Conservation (phyloP, 305 asterid species). For the Solanum hybrid region DNA sequence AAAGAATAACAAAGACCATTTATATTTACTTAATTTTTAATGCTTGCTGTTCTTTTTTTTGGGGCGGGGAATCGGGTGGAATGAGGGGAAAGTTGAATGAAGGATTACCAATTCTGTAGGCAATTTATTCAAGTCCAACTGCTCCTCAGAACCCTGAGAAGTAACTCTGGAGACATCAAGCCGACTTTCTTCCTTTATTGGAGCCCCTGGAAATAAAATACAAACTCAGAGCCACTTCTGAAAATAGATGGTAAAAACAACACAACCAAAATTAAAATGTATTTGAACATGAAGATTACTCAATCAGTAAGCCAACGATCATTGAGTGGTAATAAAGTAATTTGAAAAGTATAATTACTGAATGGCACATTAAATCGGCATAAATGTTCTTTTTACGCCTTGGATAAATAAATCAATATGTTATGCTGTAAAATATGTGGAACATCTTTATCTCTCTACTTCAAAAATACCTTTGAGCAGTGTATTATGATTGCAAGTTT, state of each 20-base stretch:
- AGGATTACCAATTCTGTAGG: neutral
- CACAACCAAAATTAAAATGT: neutral
- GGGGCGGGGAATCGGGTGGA: neutral
- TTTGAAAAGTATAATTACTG: neutral
- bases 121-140: slow-evolving; percentile 6
- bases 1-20: neutral
- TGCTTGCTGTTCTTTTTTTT: neutral
- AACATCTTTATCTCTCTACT: neutral
- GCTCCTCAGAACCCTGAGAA: neutral
- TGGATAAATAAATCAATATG: neutral
- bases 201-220: neutral
- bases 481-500: neutral
- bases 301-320: neutral
- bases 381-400: neutral
- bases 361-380: neutral
- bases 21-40: neutral
- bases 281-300: neutral
- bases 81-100: neutral
- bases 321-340: neutral
- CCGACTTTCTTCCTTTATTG: neutral
- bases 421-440: neutral
- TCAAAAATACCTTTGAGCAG: neutral
- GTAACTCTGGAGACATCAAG: slow-evolving; percentile 5
- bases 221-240: neutral
- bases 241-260: neutral